phyloP scores from a whole-genome alignment of 2,329 filamentous ascomycete species.

The Tolypocladium guangdongense region DNA sequence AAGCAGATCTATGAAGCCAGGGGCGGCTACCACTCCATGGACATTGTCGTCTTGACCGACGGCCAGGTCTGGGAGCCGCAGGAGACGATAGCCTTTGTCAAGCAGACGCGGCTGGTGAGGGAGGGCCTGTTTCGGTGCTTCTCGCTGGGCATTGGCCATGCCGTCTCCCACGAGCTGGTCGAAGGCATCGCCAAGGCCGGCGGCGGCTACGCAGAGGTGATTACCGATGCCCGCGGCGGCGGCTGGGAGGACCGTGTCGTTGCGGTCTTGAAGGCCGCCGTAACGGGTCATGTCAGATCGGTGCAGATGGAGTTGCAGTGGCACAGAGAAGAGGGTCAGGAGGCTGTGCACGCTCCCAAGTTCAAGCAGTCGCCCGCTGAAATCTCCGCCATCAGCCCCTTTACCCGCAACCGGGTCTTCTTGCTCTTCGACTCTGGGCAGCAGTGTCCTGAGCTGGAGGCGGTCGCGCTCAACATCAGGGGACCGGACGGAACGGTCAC shows the following conservation, averaged over 20 bases:
- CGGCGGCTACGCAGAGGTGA: conserved; percentile 36
- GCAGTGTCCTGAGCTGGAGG: background rate
- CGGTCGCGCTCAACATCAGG: background rate
- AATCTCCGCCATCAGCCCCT: background rate
- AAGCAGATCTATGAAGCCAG: background rate
- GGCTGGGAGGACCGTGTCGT: conserved; percentile 3
- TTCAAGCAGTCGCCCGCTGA: conserved; percentile 1
- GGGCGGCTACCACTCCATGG: background rate
- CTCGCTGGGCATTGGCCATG: conserved; percentile 42
- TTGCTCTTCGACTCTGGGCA: background rate
- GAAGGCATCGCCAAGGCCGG: conserved; percentile 48
- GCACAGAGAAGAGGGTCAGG: background rate
- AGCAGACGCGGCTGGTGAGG: background rate
- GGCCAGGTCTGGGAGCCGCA: conserved; percentile 2
- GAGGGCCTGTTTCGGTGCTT: conserved; percentile 40
- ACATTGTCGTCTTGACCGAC: conserved; percentile 4
- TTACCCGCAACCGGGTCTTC: background rate
- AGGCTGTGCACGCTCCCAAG: background rate
- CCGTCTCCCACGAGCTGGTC: conserved; percentile 44
- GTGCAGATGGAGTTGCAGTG: background rate
- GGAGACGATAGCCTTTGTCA: conserved; percentile 1
- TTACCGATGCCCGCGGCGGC: background rate
- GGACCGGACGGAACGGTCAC: background rate
- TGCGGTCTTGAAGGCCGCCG: background rate
- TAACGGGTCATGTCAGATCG: background rate